These are phyloP conservation scores for Cryomyces antarcticus DNA, from an alignment of 495 filamentous ascomycete species.

Conservation along the genomic window DNA sequence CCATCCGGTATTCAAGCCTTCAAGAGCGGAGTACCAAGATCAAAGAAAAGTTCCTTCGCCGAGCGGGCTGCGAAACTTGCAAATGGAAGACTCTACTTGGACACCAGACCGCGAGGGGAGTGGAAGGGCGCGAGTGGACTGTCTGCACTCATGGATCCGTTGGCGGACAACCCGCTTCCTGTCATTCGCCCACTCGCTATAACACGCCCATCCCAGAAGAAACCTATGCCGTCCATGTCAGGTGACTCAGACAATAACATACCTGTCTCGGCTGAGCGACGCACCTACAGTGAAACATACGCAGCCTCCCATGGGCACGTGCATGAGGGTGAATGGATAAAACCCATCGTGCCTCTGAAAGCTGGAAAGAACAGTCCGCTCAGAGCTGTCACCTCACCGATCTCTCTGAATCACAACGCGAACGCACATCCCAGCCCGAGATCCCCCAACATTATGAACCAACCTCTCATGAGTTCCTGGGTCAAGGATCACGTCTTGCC, in stretches of 20 bases:
- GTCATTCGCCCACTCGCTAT: not conserved
- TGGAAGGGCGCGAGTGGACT: conserved; percentile 33
- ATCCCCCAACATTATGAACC: not conserved
- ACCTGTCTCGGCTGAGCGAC: conserved; percentile 2
- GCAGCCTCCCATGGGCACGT: too few relatives aligned
- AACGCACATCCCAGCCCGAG: conserved; percentile 7
- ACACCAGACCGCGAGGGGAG: not conserved
- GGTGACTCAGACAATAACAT: not conserved
- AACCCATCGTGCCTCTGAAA: conserved; percentile 19
- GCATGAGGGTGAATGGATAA: conserved; percentile 15
- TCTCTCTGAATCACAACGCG: conserved; percentile 2
- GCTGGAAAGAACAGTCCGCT: conserved; percentile 16
- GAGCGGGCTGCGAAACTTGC: not conserved
- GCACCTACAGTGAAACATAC: too few relatives aligned
- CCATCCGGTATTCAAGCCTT: conserved; percentile 7
- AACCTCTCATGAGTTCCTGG: conserved; percentile 1
- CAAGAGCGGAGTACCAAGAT: not conserved
- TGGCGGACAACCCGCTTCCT: conserved; percentile 1
- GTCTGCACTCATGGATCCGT: conserved; percentile 20
- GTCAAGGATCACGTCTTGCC: not conserved
- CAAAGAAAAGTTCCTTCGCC: not conserved
- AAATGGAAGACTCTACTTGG: not conserved
- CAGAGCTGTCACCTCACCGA: conserved; percentile 12
- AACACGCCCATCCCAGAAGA: not conserved
- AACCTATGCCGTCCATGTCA: not conserved